Evolutionary conservation across 2,329 filamentous ascomycete species (phyloP).

Genomic region (Aspergillus transmontanensis): DNA sequence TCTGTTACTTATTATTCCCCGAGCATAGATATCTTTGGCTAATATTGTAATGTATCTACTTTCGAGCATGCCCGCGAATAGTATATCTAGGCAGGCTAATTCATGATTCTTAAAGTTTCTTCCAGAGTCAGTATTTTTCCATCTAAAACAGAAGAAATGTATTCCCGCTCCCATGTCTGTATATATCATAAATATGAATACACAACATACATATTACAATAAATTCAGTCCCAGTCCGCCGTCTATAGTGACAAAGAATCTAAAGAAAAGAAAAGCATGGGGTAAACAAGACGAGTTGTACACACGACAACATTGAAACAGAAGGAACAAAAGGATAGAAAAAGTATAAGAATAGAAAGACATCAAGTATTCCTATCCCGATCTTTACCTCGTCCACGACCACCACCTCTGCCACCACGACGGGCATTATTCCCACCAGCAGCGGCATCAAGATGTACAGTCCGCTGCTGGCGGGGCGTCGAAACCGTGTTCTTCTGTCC

Average conservation of each 20-base stretch:
- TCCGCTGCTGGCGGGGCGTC: constrained; percentile 12
- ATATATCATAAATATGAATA: not conserved
- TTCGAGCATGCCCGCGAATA: not conserved
- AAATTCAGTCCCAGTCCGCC: not conserved
- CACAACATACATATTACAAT: not conserved
- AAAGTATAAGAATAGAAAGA: not conserved
- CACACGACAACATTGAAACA: not conserved
- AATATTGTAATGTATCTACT: constrained; percentile 6
- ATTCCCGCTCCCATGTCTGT: not conserved
- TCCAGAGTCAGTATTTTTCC: not conserved
- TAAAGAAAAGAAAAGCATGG: not conserved
- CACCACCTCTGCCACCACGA: constrained; percentile 25
- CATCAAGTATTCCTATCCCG: constrained; percentile 8
- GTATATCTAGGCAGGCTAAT: not conserved
- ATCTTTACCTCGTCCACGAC: constrained; percentile 22
- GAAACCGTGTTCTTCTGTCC: constrained; percentile 14
- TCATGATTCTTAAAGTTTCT: not conserved
- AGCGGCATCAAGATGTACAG: not conserved
- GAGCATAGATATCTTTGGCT: constrained; percentile 5
- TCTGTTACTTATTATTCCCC: not conserved
- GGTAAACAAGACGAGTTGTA: not conserved
- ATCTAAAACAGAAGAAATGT: not conserved
- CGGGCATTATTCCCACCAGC: constrained; percentile 16
- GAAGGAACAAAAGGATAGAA: not conserved
- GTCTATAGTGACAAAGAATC: not conserved